phyloP scores from a whole-genome alignment of 73 alveolate species.

The Symbiodinium pilosum region DNA sequence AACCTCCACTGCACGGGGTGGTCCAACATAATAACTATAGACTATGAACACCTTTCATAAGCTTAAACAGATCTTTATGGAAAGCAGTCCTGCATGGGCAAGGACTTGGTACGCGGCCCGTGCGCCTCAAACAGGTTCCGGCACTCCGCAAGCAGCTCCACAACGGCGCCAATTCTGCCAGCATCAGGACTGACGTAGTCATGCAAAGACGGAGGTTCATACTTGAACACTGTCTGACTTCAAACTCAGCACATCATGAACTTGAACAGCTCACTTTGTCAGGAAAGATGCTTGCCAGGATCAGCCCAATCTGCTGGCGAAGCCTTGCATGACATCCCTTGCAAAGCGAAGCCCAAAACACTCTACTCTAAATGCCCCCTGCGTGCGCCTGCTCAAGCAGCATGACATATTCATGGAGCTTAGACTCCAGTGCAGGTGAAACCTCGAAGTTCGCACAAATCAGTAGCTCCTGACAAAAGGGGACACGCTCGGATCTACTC shows the following conservation, averaged over 20 bases:
- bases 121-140: conserved; percentile 75
- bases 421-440: conserved; percentile 62
- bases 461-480: conserved; percentile 48
- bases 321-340: conserved; percentile 39
- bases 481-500: too few species aligned
- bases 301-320: conserved; percentile 72
- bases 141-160: conserved; percentile 59
- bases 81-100: conserved; percentile 18
- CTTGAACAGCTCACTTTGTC: background rate
- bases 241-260: background rate
- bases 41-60: too few species aligned
- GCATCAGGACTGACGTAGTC: background rate
- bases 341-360: background rate
- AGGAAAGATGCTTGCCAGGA: conserved; percentile 25
- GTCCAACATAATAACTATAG: too few species aligned
- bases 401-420: conserved; percentile 48
- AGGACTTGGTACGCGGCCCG: background rate
- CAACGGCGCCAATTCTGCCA: background rate
- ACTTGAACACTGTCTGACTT: background rate
- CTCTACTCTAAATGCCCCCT: background rate
- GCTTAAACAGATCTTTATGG: too few species aligned
- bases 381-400: conserved; percentile 68
- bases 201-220: too few species aligned
- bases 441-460: conserved; percentile 65
- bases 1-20: too few species aligned